Base-by-base conservation (phyloP, 2,329 filamentous ascomycete genomes). In the Teratosphaeria destructans region DNA sequence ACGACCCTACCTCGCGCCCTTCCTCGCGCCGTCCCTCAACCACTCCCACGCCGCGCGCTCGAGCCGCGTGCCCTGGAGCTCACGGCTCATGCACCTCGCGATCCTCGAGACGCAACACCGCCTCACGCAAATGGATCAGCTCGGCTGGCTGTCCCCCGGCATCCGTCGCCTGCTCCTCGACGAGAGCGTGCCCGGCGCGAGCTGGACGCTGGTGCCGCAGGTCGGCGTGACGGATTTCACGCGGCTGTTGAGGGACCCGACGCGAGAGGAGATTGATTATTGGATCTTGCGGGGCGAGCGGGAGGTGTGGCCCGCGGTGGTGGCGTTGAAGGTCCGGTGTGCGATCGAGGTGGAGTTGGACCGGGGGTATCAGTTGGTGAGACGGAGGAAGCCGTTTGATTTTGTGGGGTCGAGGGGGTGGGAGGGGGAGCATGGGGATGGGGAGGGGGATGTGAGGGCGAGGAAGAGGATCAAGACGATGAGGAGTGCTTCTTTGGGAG, bases 281-380 rank as follows among this genome's bases (percentile, higher is more conserved):
- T 96, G 92, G 93, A 91, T 95, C 58, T 74, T 85, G 35, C 82
- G 87, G 58, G 93, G 93, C 1, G 93, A 97, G 74, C 78, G 86
- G 62, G 92, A 89, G 65, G 90, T 96, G 0, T 97, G 93, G 92
- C 93, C 92, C 0, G 89, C 90, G 2, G 84, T 96, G 3, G 86
- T 86, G 35, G 90, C 91, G 14, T 75, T 97, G 62, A 87, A 87
- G 66, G 86, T 95, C 6, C 79, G 93, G 6, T 94, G 90, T 72
- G 87, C 86, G 4, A 82, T 97, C 7, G 93, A 97, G 73, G 87
- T 91, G 59, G 91, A 95, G 71, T 78, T 97, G 11, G 92, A 96
- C 72, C 79, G 86, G 54, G 88, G 89, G 0, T 96, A 95, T 72
- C 89, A 95, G 73, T 78, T 87, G 60, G 87, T 93, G 0, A 79